Base-by-base conservation (phyloP, 805 yeast genomes). In the Suhomyces tanzawaensis region DNA sequence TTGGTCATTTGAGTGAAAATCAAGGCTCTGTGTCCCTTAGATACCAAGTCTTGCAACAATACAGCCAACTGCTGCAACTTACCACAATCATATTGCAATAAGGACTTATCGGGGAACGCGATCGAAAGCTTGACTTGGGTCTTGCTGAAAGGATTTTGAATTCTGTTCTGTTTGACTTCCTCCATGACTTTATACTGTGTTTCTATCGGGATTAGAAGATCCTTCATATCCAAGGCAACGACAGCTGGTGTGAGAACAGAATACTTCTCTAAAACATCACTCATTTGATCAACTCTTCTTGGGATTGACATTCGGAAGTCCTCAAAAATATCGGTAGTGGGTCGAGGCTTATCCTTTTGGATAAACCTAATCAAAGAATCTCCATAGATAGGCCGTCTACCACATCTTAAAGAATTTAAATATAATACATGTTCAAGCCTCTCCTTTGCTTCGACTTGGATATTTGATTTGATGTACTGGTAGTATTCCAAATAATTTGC, bases 1-100 rank as follows among this genome's bases (percentile, higher is more conserved):
- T 86, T 86, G 2, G 99, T 91, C 99, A 93, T 93, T 57, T 93
- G 99, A 0, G 99, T 93, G 66, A 93, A 93, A 41, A 93, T 91
- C 44, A 93, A 72, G 0, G 95, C 97, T 45, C 99, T 73, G 57
- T 93, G 99, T 0, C 98, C 98, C 31, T 80, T 80, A 24, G 84
- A 82, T 36, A 85, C 83, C 45, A 95, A 69, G 18, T 87, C 83
- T 41, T 83, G 86, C 38, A 93, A 62, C 32, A 93, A 64, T 3
- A 67, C 60, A 0, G 97, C 91, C 35, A 93, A 64, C 50, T 82
- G 84, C 57, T 93, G 99, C 25, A 93, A 69, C 60, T 93, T 93
- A 42, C 99, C 99, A 69, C 99, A 93, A 60, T 93, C 99, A 58
- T 85, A 93, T 57, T 93, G 95, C 39, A 93, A 62, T 42, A 93